These are phyloP conservation scores for Conticribra weissflogii DNA, from an alignment of 108 stramenopile species.

Conservation along the genomic window DNA sequence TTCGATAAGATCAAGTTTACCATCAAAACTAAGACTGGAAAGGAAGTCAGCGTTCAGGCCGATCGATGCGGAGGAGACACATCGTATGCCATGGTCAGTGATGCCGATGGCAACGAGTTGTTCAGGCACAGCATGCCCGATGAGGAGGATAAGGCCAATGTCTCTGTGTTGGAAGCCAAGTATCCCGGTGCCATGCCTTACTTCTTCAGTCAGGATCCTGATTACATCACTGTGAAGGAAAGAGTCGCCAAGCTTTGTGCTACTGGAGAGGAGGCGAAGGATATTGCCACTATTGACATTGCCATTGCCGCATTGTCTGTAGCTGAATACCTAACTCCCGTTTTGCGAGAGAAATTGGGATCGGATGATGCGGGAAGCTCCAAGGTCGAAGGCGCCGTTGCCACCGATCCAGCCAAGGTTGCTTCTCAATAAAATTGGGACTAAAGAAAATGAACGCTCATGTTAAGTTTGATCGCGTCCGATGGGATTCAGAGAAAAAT, in stretches of 20 bases:
- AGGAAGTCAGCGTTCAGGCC: slow-evolving; percentile 83
- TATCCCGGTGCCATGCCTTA: slow-evolving; percentile 94
- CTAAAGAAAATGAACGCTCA: too few relatives aligned
- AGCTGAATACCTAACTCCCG: slow-evolving; percentile 86
- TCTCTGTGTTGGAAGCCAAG: slow-evolving; percentile 70
- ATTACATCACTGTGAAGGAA: slow-evolving; percentile 96
- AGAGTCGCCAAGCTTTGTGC: slow-evolving; percentile 75
- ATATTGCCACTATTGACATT: slow-evolving; percentile 92
- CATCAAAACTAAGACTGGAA: slow-evolving; percentile 91
- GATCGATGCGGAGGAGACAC: slow-evolving; percentile 91
- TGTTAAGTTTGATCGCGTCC: too few relatives aligned
- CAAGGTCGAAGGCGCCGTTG: too few relatives aligned
- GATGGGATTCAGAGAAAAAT: too few relatives aligned
- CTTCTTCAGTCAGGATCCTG: slow-evolving; percentile 94
- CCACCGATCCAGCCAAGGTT: too few relatives aligned
- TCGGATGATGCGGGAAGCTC: too few relatives aligned
- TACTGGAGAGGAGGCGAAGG: slow-evolving; percentile 71
- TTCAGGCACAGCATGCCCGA: slow-evolving; percentile 92
- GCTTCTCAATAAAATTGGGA: too few relatives aligned
- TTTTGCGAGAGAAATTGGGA: slow-evolving; percentile 69
- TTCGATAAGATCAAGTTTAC: slow-evolving; percentile 96
- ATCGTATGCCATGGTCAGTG: slow-evolving; percentile 79
- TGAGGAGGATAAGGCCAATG: slow-evolving; percentile 88
- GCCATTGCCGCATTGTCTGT: slow-evolving; percentile 90
- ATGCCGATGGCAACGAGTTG: slow-evolving; percentile 72